A percentile compares a stretch with the other conserved stretches of the same genome.
Evolutionary conservation across 2,329 filamentous ascomycete genomes (phyloP).

Genomic region (Colletotrichum orbiculare): DNA sequence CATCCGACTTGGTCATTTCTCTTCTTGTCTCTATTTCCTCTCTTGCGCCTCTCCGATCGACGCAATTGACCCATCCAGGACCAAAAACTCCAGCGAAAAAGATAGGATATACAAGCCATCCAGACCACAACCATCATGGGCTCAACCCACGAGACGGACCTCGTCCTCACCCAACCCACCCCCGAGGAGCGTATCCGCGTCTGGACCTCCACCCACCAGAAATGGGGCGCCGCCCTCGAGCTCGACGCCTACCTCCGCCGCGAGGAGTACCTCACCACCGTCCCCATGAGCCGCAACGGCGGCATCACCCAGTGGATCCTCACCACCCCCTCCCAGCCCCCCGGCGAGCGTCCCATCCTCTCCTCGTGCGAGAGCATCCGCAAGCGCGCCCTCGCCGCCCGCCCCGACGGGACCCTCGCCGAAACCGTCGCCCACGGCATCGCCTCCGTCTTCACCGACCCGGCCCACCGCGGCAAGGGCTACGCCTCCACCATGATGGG

Average conservation of each 20-base stretch:
- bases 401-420: slow-evolving; percentile 45
- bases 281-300: slow-evolving; percentile 67
- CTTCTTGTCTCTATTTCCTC: too few species aligned
- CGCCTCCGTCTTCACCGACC: slow-evolving; percentile 81
- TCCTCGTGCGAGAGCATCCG: slow-evolving; percentile 73
- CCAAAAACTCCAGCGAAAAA: neutral
- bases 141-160: slow-evolving; percentile 36
- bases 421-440: slow-evolving; percentile 78
- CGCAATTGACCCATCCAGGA: slow-evolving; percentile 6
- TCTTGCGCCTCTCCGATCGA: neutral
- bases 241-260: slow-evolving; percentile 68
- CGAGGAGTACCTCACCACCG: slow-evolving; percentile 66
- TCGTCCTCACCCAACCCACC: slow-evolving; percentile 67
- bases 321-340: slow-evolving; percentile 55
- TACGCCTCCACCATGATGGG: slow-evolving; percentile 83
- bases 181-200: slow-evolving; percentile 62
- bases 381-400: slow-evolving; percentile 65
- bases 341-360: slow-evolving; percentile 63
- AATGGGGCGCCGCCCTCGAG: slow-evolving; percentile 70
- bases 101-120: neutral
- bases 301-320: slow-evolving; percentile 75
- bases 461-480: slow-evolving; percentile 73
- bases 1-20: too few species aligned
- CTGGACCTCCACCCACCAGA: slow-evolving; percentile 65
- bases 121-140: slow-evolving; percentile 20